Conservation (phyloP, 2,329 filamentous ascomycete genomes). For the Macrophomina pseudophaseolina region DNA sequence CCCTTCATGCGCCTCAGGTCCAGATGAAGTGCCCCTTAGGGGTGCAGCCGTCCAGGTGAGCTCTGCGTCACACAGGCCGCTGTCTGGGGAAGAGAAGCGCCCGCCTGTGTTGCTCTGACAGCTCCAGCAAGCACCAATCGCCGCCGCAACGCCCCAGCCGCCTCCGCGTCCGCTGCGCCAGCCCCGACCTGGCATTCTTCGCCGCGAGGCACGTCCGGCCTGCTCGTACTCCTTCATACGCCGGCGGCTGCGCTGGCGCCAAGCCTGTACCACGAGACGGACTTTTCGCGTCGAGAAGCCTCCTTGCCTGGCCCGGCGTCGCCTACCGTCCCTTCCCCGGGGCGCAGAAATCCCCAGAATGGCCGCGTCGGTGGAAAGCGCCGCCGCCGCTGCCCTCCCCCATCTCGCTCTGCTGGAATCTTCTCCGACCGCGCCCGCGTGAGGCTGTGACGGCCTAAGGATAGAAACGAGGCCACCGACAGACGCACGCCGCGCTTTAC, state of each 20-base stretch:
- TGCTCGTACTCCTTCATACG: background rate
- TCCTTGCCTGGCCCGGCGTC: slow-evolving; percentile 3
- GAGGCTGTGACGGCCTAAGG: slow-evolving; percentile 18
- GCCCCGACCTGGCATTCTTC: background rate
- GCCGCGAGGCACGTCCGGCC: background rate
- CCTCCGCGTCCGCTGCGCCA: background rate
- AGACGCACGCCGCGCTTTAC: background rate
- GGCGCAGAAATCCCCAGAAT: background rate
- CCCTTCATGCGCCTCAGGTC: background rate
- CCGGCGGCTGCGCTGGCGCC: background rate
- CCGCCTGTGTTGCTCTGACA: background rate
- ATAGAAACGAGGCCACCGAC: background rate
- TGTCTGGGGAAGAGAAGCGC: background rate
- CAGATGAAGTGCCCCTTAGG: background rate
- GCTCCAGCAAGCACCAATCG: background rate
- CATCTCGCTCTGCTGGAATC: background rate
- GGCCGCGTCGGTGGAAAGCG: background rate
- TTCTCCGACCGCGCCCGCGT: background rate
- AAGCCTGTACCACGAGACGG: slow-evolving; percentile 1
- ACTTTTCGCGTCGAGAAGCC: background rate
- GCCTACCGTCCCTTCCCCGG: background rate
- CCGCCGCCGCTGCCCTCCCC: background rate
- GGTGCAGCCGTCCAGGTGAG: background rate
- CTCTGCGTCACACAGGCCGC: background rate
- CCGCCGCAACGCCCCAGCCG: background rate